Percentiles rank a stretch among this genome's conserved stretches.
These are phyloP conservation scores for Climacium dendroides DNA, from an alignment of 225 moss, liverwort and hornwort species.

Conservation along the genomic window DNA sequence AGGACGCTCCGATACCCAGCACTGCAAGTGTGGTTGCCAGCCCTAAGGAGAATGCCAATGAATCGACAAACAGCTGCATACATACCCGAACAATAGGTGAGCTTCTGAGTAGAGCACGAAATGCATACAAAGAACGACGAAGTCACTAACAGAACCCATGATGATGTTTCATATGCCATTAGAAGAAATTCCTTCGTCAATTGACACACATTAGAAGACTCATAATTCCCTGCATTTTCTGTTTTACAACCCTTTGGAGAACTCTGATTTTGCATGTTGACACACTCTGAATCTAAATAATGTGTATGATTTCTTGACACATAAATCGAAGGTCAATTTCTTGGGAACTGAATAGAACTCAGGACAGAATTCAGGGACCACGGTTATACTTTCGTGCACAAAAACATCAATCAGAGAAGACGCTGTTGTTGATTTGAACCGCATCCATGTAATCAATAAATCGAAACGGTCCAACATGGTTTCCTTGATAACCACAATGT, in stretches of 20 bases:
- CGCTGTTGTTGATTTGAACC: not conserved
- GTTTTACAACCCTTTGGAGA: not conserved
- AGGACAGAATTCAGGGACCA: not conserved
- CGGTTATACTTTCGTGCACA: not conserved
- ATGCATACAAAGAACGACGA: not conserved
- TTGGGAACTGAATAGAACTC: not conserved
- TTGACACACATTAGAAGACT: not conserved
- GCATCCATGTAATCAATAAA: not conserved
- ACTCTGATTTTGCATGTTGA: not conserved
- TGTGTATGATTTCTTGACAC: not conserved
- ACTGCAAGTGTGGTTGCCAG: slow-evolving; percentile 93
- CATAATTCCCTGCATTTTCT: not conserved
- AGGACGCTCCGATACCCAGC: slow-evolving; percentile 79
- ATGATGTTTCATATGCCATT: not conserved
- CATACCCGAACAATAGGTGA: not conserved
- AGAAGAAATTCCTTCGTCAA: not conserved
- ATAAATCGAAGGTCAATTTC: not conserved
- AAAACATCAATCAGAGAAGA: not conserved
- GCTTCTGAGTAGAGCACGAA: no score
- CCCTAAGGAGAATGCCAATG: slow-evolving; percentile 83
- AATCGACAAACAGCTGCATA: slow-evolving; percentile 78
- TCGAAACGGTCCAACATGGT: not conserved
- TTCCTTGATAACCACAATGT: not conserved
- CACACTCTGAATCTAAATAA: not conserved
- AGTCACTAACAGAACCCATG: not conserved